These are phyloP conservation scores for Kwoniella pini DNA, from an alignment of 768 basidiomycete species.

Conservation along the genomic window DNA sequence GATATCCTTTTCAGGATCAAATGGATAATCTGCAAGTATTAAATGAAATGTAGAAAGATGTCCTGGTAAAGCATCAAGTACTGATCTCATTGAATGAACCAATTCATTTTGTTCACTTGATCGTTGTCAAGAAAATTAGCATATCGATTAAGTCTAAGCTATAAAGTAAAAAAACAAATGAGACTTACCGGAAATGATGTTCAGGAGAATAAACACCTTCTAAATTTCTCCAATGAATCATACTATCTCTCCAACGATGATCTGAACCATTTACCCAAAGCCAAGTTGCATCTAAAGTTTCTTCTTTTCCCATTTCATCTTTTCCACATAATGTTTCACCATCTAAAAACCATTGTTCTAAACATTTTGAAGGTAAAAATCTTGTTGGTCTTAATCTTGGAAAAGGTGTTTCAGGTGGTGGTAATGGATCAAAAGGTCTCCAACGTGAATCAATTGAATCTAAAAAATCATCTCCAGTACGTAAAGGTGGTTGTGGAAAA, in stretches of 20 bases:
- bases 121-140: too few species aligned
- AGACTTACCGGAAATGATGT: constrained; percentile 46
- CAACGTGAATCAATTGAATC: constrained; percentile 39
- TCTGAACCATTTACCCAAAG: constrained; percentile 52
- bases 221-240: constrained; percentile 29
- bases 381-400: constrained; percentile 44
- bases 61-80: constrained; percentile 45
- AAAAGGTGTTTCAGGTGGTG: constrained; percentile 41
- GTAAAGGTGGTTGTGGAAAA: constrained; percentile 38
- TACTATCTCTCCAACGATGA: constrained; percentile 41
- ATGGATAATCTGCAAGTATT: constrained; percentile 42
- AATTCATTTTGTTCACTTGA: constrained; percentile 49
- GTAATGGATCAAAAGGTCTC: constrained; percentile 38
- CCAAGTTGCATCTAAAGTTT: constrained; percentile 48
- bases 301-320: constrained; percentile 44
- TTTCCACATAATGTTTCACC: constrained; percentile 48
- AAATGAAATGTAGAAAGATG: constrained; percentile 42
- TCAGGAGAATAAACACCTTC: constrained; percentile 44
- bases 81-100: constrained; percentile 49
- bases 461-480: constrained; percentile 38
- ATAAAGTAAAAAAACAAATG: neutral
- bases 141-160: too few species aligned
- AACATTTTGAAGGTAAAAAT: constrained; percentile 41
- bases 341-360: constrained; percentile 49
- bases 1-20: constrained; percentile 29